Percentiles rank a stretch among this genome's conserved stretches.
These are phyloP conservation scores for Neoboletus brunneissimus DNA, from an alignment of 768 basidiomycete species.

Conservation along the genomic window DNA sequence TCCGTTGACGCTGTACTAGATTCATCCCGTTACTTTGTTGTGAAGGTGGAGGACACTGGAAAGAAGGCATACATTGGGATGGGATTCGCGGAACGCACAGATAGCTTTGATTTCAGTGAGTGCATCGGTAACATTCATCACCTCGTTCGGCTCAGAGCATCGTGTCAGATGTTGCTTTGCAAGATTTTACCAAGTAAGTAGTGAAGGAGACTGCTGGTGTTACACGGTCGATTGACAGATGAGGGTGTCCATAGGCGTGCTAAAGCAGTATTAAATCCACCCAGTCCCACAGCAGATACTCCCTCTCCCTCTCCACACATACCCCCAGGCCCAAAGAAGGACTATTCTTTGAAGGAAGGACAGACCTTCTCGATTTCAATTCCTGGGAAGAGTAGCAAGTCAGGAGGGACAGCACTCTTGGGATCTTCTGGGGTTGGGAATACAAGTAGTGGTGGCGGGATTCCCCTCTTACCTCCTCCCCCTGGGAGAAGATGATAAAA, in stretches of 20 bases:
- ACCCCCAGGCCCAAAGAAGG: conserved; percentile 82
- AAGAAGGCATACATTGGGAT: conserved; percentile 91
- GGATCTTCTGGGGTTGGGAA: conserved; percentile 31
- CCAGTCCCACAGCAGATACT: conserved; percentile 39
- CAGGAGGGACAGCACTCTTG: conserved; percentile 37
- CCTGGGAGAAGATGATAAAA: conserved; percentile 51
- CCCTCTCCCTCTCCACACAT: conserved; percentile 64
- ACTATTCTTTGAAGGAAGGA: conserved; percentile 91
- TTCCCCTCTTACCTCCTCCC: conserved; percentile 84
- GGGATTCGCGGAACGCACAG: conserved; percentile 85
- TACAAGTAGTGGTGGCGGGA: conserved; percentile 34
- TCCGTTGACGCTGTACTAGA: conserved; percentile 95
- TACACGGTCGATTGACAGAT: not conserved
- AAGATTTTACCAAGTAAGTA: conserved; percentile 78
- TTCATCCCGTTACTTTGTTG: conserved; percentile 92
- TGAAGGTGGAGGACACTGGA: conserved; percentile 85
- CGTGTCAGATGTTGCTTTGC: conserved; percentile 70
- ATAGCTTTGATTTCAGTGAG: conserved; percentile 92
- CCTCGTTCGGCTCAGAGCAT: conserved; percentile 5
- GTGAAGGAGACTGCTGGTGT: not conserved
- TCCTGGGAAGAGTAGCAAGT: conserved; percentile 64
- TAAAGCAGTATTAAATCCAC: conserved; percentile 60
- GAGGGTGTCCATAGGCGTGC: conserved; percentile 44
- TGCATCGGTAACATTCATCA: conserved; percentile 2
- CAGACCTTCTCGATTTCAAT: conserved; percentile 92